phyloP scores from a whole-genome alignment of 306 rosid genomes.

The Cercis canadensis region DNA sequence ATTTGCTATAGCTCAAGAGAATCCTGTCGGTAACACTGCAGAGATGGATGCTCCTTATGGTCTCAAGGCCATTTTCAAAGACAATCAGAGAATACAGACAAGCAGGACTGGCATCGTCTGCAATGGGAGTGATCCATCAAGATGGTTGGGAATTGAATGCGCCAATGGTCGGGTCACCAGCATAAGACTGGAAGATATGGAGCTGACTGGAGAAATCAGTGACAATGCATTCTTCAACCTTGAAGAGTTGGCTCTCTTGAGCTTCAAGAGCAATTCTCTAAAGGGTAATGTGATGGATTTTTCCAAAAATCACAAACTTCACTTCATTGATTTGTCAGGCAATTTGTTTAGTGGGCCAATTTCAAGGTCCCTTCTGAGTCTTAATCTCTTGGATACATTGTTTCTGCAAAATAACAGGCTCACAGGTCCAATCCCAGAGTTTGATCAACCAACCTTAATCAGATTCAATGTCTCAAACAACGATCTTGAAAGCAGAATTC shows the following conservation, averaged over 20 bases:
- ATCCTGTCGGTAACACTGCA: slow-evolving; percentile 4
- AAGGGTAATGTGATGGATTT: slow-evolving; percentile 48
- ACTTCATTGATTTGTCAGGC: slow-evolving; percentile 37
- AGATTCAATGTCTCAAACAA: slow-evolving; percentile 57
- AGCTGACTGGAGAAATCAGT: slow-evolving; percentile 35
- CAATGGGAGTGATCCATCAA: slow-evolving; percentile 26
- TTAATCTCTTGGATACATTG: slow-evolving; percentile 44
- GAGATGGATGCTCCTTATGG: slow-evolving; percentile 52
- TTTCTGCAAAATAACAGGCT: slow-evolving; percentile 47
- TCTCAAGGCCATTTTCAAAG: slow-evolving; percentile 44
- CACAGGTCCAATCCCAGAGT: slow-evolving; percentile 48
- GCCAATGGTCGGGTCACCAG: slow-evolving; percentile 35
- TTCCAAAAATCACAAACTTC: no score
- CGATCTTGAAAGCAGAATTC: slow-evolving; percentile 46
- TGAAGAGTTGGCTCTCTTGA: slow-evolving; percentile 43
- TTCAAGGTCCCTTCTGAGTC: slow-evolving; percentile 37
- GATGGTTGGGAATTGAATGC: slow-evolving; percentile 61
- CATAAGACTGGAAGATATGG: slow-evolving; percentile 38
- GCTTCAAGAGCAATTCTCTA: slow-evolving; percentile 57
- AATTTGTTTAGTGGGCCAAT: slow-evolving; percentile 45
- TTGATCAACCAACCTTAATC: slow-evolving; percentile 46
- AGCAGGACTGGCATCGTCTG: slow-evolving; percentile 56
- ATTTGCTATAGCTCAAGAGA: slow-evolving; percentile 38
- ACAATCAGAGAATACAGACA: slow-evolving; percentile 32
- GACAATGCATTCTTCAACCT: slow-evolving; percentile 33